These are phyloP conservation scores for Cordyceps pruinosa DNA, from an alignment of 2,329 filamentous ascomycete genomes.

Conservation along the genomic window DNA sequence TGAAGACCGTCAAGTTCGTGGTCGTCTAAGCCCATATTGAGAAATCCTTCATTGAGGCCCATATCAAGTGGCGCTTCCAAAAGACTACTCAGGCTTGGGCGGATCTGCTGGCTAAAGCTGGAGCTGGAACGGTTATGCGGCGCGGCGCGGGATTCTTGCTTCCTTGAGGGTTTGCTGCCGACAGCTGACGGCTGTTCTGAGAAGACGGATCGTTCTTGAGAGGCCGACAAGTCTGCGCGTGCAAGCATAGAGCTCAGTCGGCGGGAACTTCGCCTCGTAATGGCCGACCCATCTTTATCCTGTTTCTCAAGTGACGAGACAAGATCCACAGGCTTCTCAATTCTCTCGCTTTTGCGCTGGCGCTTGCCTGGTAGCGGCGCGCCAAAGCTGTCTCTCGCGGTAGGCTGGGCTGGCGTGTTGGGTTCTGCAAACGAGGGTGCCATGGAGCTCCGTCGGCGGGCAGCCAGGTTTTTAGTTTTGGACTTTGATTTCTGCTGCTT, in stretches of 20 bases:
- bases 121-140: slow-evolving; percentile 33
- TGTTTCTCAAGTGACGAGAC: slow-evolving; percentile 63
- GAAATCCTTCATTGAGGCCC: slow-evolving; percentile 64
- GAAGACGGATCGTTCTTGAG: slow-evolving; percentile 74
- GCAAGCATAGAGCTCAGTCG: slow-evolving; percentile 89
- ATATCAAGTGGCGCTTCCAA: slow-evolving; percentile 63
- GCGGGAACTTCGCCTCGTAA: slow-evolving; percentile 56
- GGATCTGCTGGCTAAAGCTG: slow-evolving; percentile 40
- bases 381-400: slow-evolving; percentile 71
- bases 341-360: slow-evolving; percentile 43
- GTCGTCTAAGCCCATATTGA: slow-evolving; percentile 66
- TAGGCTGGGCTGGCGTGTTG: slow-evolving; percentile 67
- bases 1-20: slow-evolving; percentile 64
- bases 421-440: slow-evolving; percentile 64
- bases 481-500: slow-evolving; percentile 39
- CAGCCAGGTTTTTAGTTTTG: slow-evolving; percentile 40
- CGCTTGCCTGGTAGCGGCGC: slow-evolving; percentile 47
- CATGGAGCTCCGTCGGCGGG: slow-evolving; percentile 57
- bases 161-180: slow-evolving; percentile 42
- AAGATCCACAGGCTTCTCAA: slow-evolving; percentile 51
- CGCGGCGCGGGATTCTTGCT: slow-evolving; percentile 62
- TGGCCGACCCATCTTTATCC: slow-evolving; percentile 49
- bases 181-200: slow-evolving; percentile 52
- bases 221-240: slow-evolving; percentile 77
- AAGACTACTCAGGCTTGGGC: slow-evolving; percentile 52